Evolutionary conservation across 2,329 filamentous ascomycete genomes (phyloP).

Genomic region (Leptoxyphium fumago): DNA sequence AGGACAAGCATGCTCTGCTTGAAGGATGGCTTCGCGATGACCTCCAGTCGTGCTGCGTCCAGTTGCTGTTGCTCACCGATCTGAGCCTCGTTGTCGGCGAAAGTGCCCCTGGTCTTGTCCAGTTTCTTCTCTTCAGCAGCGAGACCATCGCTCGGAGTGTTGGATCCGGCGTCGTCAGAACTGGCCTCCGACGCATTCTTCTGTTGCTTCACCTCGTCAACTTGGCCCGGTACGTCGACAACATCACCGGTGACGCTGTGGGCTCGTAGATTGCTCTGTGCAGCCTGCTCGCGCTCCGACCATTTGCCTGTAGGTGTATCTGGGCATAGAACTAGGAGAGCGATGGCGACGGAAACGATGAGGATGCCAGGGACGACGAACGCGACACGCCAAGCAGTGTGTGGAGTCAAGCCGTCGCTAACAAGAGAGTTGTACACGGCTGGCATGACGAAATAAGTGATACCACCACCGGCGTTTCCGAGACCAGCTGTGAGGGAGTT

Average conservation of each 20-base stretch:
- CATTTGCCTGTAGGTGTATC: conserved; percentile 76
- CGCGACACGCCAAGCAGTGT: conserved; percentile 68
- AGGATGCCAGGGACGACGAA: conserved; percentile 75
- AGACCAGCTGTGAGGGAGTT: conserved; percentile 75
- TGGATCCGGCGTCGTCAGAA: conserved; percentile 16
- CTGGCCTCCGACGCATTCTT: conserved; percentile 9
- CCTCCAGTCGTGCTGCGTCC: conserved; percentile 44
- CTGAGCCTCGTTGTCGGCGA: conserved; percentile 25
- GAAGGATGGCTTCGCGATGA: conserved; percentile 45
- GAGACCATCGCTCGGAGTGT: conserved; percentile 6
- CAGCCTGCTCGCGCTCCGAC: conserved; percentile 52
- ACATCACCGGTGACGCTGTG: conserved; percentile 30
- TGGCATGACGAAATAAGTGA: conserved; percentile 90
- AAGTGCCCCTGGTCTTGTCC: conserved; percentile 23
- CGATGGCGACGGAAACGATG: conserved; percentile 50
- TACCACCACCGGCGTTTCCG: conserved; percentile 77
- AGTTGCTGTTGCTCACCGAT: conserved; percentile 38
- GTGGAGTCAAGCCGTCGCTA: conserved; percentile 41
- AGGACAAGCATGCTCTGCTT: conserved; percentile 46
- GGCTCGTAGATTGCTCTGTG: conserved; percentile 37
- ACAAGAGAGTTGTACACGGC: conserved; percentile 71
- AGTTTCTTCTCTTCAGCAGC: conserved; percentile 26
- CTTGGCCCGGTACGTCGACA: conserved; percentile 35
- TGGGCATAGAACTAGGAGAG: conserved; percentile 57
- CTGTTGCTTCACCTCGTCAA: conserved; percentile 27